Percentiles rank a stretch among this genome's conserved stretches.
Evolutionary conservation across 441 rosid species (phyloP).

Genomic region (Jatropha multifida): DNA sequence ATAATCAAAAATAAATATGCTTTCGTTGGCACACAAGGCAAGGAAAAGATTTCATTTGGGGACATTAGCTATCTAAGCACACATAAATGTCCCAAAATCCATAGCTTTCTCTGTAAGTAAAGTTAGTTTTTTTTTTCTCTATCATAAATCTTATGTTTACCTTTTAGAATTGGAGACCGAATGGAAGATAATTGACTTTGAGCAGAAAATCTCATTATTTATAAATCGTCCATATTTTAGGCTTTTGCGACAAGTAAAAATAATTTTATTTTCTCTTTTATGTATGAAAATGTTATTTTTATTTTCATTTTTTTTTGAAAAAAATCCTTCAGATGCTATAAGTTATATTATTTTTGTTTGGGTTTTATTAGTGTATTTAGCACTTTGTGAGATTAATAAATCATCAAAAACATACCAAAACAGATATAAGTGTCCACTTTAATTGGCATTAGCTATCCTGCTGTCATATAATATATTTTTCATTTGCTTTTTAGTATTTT

Average conservation of each 20-base stretch:
- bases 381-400: not conserved
- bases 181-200: too few relatives aligned
- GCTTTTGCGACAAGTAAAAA: too few relatives aligned
- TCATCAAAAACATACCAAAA: not conserved
- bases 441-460: not conserved
- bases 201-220: too few relatives aligned
- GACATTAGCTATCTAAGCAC: not conserved
- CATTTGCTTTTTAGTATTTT: not conserved
- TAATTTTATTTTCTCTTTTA: too few relatives aligned
- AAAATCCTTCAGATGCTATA: too few relatives aligned
- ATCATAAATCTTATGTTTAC: too few relatives aligned
- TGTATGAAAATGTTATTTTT: too few relatives aligned
- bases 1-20: not conserved
- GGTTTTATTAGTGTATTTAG: not conserved
- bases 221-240: too few relatives aligned
- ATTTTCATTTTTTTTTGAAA: too few relatives aligned
- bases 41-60: not conserved
- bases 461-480: not conserved
- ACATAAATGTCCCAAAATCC: conserved; percentile 8
- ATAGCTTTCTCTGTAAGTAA: conserved; percentile 18
- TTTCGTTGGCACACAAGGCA: conserved; percentile 9
- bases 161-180: too few relatives aligned
- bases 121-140: not conserved
- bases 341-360: too few relatives aligned
- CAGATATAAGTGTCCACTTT: not conserved